Conservation (phyloP, 208 protist genomes). For the Leptomonas pyrrhocoris region DNA sequence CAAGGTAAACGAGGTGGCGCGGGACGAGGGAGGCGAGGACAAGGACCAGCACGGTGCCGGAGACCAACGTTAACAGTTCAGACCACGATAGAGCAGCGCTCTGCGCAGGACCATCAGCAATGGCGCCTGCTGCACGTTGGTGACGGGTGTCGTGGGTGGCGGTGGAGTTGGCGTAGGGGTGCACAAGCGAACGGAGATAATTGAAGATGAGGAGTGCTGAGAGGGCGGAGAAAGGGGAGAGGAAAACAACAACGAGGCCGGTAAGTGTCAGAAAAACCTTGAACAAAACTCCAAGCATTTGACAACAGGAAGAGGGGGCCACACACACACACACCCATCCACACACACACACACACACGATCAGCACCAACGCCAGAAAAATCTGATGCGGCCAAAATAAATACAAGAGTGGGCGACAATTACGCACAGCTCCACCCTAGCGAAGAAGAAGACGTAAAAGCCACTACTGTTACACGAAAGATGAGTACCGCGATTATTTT, state of each 20-base stretch:
- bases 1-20: not conserved
- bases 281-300: slow-evolving; percentile 12
- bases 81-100: not conserved
- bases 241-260: slow-evolving; percentile 5
- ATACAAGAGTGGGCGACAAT: too few relatives aligned
- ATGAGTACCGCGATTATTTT: too few relatives aligned
- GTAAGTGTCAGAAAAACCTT: slow-evolving; percentile 5
- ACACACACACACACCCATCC: not conserved
- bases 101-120: not conserved
- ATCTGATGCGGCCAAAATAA: too few relatives aligned
- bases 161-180: slow-evolving; percentile 2
- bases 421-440: too few relatives aligned
- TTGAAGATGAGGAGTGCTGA: slow-evolving; percentile 13
- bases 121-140: not conserved
- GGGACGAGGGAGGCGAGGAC: slow-evolving; percentile 2
- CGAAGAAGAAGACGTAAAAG: too few relatives aligned
- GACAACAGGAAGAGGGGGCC: not conserved
- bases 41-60: not conserved
- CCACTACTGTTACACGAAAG: too few relatives aligned
- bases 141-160: not conserved
- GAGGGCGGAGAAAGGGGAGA: not conserved
- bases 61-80: not conserved
- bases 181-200: not conserved
- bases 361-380: too few relatives aligned
- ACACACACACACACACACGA: slow-evolving; percentile 1